Percentiles rank a stretch among this genome's conserved stretches.
These are phyloP conservation scores for Fusarium oligoseptatum DNA, from an alignment of 2,329 filamentous ascomycete genomes.

Conservation along the genomic window DNA sequence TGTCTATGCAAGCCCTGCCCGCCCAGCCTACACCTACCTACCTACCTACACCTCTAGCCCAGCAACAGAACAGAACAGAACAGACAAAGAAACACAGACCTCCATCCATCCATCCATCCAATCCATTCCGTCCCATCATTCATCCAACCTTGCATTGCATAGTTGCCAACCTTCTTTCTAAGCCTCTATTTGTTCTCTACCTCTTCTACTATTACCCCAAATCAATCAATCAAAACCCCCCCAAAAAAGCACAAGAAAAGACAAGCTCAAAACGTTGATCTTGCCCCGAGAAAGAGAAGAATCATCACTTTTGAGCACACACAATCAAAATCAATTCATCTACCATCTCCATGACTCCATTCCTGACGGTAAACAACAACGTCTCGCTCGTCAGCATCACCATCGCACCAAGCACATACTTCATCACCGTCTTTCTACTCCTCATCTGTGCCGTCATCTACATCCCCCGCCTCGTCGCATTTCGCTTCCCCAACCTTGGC, in stretches of 20 bases:
- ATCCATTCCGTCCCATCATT: conserved; percentile 14
- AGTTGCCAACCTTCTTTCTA: conserved; percentile 25
- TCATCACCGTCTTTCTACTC: conserved; percentile 63
- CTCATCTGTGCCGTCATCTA: conserved; percentile 67
- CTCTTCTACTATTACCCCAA: conserved; percentile 1
- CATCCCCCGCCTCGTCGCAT: conserved; percentile 53
- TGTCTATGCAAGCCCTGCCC: background rate
- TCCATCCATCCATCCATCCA: background rate
- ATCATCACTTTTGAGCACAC: background rate
- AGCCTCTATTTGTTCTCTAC: conserved; percentile 23
- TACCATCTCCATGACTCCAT: conserved; percentile 65
- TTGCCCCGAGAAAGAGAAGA: background rate
- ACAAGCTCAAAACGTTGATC: background rate
- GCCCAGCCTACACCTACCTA: background rate
- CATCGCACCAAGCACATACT: conserved; percentile 70
- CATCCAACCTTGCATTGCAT: conserved; percentile 26
- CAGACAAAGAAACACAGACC: background rate
- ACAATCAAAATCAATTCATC: background rate
- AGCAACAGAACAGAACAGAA: background rate
- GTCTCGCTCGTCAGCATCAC: conserved; percentile 71
- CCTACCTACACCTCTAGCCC: background rate
- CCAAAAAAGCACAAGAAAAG: conserved; percentile 1
- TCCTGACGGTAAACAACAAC: conserved; percentile 73
- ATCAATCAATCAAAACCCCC: background rate
- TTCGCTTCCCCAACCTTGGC: conserved; percentile 51